Base-by-base conservation (phyloP, 768 basidiomycete species). In the Rhizopogon rudus region DNA sequence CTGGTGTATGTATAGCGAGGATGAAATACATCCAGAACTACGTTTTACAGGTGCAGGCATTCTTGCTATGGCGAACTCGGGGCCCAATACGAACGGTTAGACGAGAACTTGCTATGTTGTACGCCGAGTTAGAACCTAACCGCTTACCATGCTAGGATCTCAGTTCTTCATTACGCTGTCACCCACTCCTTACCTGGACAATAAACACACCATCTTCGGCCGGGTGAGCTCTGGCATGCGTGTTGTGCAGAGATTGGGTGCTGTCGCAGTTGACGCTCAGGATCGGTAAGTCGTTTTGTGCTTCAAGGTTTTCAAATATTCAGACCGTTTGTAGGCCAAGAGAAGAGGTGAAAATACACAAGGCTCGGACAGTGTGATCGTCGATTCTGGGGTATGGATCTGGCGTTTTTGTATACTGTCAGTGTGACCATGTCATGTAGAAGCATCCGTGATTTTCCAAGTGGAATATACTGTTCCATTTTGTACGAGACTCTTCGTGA, bases 11-110 rank as follows among this genome's bases (percentile, higher is more conserved):
- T 42, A 2, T 64, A 93, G 92, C 61, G 85, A 91, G 70, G 94
- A 97, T 69, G 94, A 97, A 67, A 83, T 98, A 51, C 82, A 92
- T 62, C 87, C 91, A 1, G 94, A 97, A 13, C 72, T 98, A 61
- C 78, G 94, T 46, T 98, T 98, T 75, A 94, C 93, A 2, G 96
- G 96, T 16, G 94, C 95, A 42, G 96, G 96, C 20, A 94, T 98
- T 55, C 83, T 98, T 25, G 93, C 92, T 8, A 93, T 93, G 91
- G 97, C 97, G 37, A 99, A 99, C 72, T 92, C 95, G 44, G 95
- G 95, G 10, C 90, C 90, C n/a, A 91, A 93, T 67, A 88, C 88
- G 25, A 93, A 93, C 64, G 88, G 91, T 83, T 52, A 52, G 74
- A 57, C 31, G 40, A 9, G 13, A 20, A 9, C 14, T 67, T 69